phyloP scores from a whole-genome alignment of 202 grass and related monocot species.

The Setaria italica region DNA sequence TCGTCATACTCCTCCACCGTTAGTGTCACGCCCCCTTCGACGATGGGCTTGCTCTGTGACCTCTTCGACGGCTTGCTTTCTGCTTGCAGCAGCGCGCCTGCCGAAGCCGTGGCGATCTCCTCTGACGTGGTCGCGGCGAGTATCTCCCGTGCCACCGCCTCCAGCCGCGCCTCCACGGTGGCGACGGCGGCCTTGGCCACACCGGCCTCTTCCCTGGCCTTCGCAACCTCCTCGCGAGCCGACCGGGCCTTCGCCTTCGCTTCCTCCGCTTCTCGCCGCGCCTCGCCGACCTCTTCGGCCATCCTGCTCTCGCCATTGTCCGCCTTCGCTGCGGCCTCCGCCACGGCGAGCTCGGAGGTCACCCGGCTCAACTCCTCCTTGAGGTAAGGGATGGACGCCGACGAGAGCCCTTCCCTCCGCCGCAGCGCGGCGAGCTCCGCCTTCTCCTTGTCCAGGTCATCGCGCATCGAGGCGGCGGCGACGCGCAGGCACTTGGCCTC shows the following conservation, averaged over 20 bases:
- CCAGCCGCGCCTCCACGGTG: conserved; percentile 57
- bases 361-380: conserved; percentile 61
- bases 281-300: conserved; percentile 38
- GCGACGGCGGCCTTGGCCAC: conserved; percentile 52
- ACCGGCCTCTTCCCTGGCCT: conserved; percentile 54
- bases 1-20: conserved; percentile 61
- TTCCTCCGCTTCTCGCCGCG: conserved; percentile 58
- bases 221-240: conserved; percentile 55
- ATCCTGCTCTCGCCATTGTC: conserved; percentile 23
- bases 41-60: too few relatives aligned
- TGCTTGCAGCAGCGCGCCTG: conserved; percentile 49
- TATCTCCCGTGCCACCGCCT: conserved; percentile 66
- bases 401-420: conserved; percentile 32
- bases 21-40: conserved; percentile 40
- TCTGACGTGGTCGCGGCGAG: conserved; percentile 60
- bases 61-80: conserved; percentile 32
- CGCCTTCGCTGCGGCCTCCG: conserved; percentile 45
- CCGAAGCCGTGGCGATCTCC: conserved; percentile 54
- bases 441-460: conserved; percentile 53
- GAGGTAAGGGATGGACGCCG: conserved; percentile 59
- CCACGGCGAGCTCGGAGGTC: conserved; percentile 49
- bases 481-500: conserved; percentile 54
- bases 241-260: conserved; percentile 54
- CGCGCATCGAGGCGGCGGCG: conserved; percentile 59
- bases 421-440: conserved; percentile 47